A percentile compares a stretch with the other conserved stretches of the same genome.
These are phyloP conservation scores for Phytophthora megakarya DNA, from an alignment of 352 stramenopile species.

Conservation along the genomic window DNA sequence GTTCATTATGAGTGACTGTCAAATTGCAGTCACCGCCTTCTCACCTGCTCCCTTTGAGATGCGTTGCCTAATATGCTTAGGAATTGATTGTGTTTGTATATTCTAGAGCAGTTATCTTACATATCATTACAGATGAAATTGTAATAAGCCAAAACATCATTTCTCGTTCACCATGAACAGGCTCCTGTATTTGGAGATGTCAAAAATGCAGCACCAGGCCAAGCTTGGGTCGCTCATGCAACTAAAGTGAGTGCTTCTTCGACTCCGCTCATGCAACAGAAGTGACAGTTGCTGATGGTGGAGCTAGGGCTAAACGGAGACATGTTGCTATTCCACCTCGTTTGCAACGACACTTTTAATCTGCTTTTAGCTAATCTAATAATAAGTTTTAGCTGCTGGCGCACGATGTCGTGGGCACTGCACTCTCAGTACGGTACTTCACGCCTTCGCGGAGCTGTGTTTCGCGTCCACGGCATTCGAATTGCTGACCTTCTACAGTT, in stretches of 20 bases:
- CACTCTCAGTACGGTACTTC: conserved; percentile 52
- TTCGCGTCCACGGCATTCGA: conserved; percentile 83
- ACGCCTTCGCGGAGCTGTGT: conserved; percentile 55
- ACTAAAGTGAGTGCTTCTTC: background rate
- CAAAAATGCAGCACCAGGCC: conserved; percentile 18
- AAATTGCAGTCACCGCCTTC: no score
- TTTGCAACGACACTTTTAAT: conserved; percentile 54
- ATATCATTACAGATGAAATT: no score
- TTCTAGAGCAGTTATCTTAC: no score
- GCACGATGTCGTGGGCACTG: conserved; percentile 47
- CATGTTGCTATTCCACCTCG: conserved; percentile 43
- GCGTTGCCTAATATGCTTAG: no score
- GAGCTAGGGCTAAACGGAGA: conserved; percentile 28
- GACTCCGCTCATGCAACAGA: conserved; percentile 2
- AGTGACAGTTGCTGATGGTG: conserved; percentile 28
- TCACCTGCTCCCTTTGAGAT: no score
- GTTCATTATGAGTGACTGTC: no score
- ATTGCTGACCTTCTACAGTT: conserved; percentile 77
- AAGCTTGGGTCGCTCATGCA: background rate
- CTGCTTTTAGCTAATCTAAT: no score
- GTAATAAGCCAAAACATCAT: no score
- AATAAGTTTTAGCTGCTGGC: conserved; percentile 56
- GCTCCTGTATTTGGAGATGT: conserved; percentile 26
- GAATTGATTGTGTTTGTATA: no score
- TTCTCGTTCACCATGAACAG: conserved; percentile 33